Evolutionary conservation across 192 early-diverging fungal species (phyloP), one percentile per base, ranked within the genome.

Genomic region (Podila epicladia): DNA sequence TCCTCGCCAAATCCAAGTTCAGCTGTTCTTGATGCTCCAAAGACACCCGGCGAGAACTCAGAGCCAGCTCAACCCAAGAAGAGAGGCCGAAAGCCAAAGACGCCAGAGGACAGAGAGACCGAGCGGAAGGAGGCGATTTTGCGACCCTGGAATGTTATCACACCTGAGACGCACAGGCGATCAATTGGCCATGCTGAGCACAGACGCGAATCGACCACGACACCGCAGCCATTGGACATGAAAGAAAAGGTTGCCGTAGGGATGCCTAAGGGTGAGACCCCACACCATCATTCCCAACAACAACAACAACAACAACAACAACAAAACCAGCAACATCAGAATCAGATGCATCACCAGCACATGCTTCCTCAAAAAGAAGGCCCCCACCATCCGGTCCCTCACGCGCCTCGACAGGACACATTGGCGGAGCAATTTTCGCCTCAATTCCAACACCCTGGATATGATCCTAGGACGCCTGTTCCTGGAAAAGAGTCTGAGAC

Each of bases 401-500:
- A 55, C 19, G n/a, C 53, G 24, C 53, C 24, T 12, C 53, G 53
- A 4, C 53, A 55, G 53, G n/a, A 55, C 24, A 1, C 53, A 24
- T 55, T 55, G 5, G 20, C 3, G 4, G 62, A 63, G 62, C 29
- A 32, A 24, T 15, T 24, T 35, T 5, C 22, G 8, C 7, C 19
- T 29, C 57, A 12, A 63, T 22, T 29, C 19, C 57, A 61, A 15
- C 38, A 41, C 20, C 22, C 57, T 22, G 35, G 32, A 37, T 48
- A 37, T 32, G 51, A 69, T 48, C 58, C 58, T 8, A 15, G n/a
- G n/a, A 11, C 12, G 22, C 24, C 32, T 28, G 33, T 60, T 20
- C 55, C 64, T 61, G 68, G 32, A 11, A 64, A 76, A 37, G 68
- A 58, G 20, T 55, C 74, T 7, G 74, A 71, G 31, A 29, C 58